Conservation (phyloP, 1,284 basidiomycete genomes). For the Malassezia psittaci region DNA sequence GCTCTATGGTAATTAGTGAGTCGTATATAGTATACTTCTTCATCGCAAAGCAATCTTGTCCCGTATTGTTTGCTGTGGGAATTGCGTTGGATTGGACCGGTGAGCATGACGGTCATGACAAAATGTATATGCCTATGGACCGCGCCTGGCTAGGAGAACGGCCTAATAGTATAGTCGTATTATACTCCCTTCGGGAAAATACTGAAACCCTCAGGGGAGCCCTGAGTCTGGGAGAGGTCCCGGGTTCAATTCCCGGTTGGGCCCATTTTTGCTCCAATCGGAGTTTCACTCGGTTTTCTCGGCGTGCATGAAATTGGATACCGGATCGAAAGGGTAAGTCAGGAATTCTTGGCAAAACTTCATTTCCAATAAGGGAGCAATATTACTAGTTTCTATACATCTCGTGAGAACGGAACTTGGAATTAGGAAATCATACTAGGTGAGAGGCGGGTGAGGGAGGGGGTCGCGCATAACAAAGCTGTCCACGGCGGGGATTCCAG, state of each 20-base stretch:
- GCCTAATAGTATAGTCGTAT: conserved; percentile 23
- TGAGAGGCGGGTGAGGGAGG: too few relatives aligned
- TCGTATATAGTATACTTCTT: neutral
- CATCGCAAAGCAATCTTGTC: neutral
- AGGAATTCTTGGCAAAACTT: conserved; percentile 4
- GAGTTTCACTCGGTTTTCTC: neutral
- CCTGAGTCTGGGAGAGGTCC: conserved; percentile 20
- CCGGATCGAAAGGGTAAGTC: neutral
- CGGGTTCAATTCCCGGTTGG: conserved; percentile 24
- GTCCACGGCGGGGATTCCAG: conserved; percentile 28
- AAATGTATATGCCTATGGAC: too few relatives aligned
- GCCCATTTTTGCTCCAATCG: conserved; percentile 5
- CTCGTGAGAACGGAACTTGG: neutral
- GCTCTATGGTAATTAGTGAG: conserved; percentile 22
- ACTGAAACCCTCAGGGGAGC: conserved; percentile 11
- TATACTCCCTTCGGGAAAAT: conserved; percentile 21
- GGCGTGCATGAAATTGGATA: too few relatives aligned
- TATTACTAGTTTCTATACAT: neutral
- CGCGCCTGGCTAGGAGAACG: neutral
- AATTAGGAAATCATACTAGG: too few relatives aligned
- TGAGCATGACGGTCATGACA: too few relatives aligned
- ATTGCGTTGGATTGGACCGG: too few relatives aligned
- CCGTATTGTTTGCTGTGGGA: too few relatives aligned
- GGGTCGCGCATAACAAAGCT: neutral
- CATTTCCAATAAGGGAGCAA: conserved; percentile 18